phyloP scores from a whole-genome alignment of 129 eudicot species.

The Saussurea involucrata region DNA sequence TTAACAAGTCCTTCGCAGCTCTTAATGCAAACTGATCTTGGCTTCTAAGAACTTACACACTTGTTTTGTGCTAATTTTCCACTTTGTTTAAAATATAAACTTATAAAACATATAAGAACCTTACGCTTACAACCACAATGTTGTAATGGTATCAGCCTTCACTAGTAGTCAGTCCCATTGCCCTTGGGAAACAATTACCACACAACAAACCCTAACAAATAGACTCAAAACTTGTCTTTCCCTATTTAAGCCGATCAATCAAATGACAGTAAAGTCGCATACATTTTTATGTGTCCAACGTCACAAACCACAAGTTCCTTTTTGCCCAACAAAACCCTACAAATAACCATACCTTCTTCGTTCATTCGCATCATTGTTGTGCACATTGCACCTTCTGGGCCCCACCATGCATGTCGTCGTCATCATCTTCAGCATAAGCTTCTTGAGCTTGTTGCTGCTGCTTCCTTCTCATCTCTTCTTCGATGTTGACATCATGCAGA shows the following conservation, averaged over 20 bases:
- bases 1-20: no score
- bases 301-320: neutral
- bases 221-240: neutral
- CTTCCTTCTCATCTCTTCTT: constrained; percentile 48
- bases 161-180: no score
- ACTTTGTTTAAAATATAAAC: no score
- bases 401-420: constrained; percentile 67
- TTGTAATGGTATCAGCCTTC: no score
- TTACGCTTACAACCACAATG: no score
- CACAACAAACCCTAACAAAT: neutral
- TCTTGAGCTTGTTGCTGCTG: constrained; percentile 39
- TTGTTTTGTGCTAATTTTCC: no score
- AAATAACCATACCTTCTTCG: neutral
- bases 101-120: no score
- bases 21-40: no score
- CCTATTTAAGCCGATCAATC: neutral
- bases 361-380: constrained; percentile 36
- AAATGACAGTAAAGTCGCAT: neutral
- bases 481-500: constrained; percentile 32
- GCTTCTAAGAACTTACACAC: no score
- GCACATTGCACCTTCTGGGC: constrained; percentile 69
- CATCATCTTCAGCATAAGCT: constrained; percentile 65
- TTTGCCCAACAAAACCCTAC: neutral
- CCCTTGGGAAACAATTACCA: neutral
- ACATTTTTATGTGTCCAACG: neutral